Base-by-base conservation (phyloP, 176 grass and related monocot species). In the Poa annua region DNA sequence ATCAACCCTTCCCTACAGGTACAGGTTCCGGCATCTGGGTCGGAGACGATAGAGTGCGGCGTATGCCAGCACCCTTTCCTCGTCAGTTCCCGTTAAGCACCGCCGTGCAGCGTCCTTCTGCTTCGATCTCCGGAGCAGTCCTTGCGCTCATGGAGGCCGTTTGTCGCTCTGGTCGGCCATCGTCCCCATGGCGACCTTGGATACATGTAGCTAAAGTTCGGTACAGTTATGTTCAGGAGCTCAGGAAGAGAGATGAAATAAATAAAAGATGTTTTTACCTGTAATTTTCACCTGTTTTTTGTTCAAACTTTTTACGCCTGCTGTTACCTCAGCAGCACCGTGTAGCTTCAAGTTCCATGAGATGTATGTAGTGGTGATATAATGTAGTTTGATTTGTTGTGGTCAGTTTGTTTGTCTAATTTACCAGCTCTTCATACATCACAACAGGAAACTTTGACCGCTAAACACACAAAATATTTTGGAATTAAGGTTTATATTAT, bases 31-130 rank as follows among this genome's bases (percentile, higher is more conserved):
- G 73, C 91, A 51, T 94, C 91, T 25, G 91, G 93, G 16, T 99
- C 93, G 0, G 96, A 96, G 83, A 99, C 96, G 4, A 96, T 99
- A 45, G 96, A 99, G 66, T 96, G 93, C 1, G 96, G 96, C 26
- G 91, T 96, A 15, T 99, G 96, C 48, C 96, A 96, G 68, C 91
- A 99, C 66, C 96, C 96, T 35, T 99, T 99, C 85, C 91, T 99
- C 5, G 96, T 96, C n/a, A 99, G 93, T 64, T 89, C 96, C 50
- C 91, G 80, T 72, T 98, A 71, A 96, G 34, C 3, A 8, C 7
- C 34, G 25, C 12, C 47, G 3, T 0, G 19, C 3, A 0, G 17
- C 1, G 10, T 16, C n/a, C 15, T 11, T 52, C n/a, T 24, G 7
- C 22, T 20, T 2, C 3, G 12, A 71, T 42, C 59, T 0, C 26